Conservation (phyloP, 352 stramenopile genomes). For the Pythium chondricola region DNA sequence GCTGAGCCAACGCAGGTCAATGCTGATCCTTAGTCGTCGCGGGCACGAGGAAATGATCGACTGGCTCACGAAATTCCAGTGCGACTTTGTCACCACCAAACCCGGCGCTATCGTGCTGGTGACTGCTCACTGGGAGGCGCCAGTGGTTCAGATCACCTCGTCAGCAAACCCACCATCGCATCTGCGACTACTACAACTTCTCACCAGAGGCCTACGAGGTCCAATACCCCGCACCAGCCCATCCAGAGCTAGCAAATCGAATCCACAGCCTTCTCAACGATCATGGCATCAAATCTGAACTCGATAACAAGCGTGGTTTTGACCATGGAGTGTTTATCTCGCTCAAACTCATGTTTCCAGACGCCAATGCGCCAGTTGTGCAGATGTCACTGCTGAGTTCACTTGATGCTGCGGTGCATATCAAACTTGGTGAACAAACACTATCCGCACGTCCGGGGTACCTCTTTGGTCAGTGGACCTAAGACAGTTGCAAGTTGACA, state of each 20-base stretch:
- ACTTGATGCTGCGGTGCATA: no score
- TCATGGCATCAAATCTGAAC: slow-evolving; percentile 37
- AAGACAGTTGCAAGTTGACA: no score
- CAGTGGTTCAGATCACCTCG: slow-evolving; percentile 34
- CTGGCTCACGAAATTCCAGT: slow-evolving; percentile 37
- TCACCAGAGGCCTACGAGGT: slow-evolving; percentile 79
- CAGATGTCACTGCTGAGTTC: no score
- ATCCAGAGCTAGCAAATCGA: slow-evolving; percentile 53
- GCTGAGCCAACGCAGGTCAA: no score
- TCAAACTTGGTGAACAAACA: no score
- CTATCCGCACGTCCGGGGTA: no score
- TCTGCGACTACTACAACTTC: slow-evolving; percentile 92
- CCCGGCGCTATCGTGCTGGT: slow-evolving; percentile 79
- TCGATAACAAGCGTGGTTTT: slow-evolving; percentile 61
- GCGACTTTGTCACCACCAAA: slow-evolving; percentile 21
- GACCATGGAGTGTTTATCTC: slow-evolving; percentile 93
- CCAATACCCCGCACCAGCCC: slow-evolving; percentile 72
- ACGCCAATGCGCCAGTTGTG: slow-evolving; percentile 86
- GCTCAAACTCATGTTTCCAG: slow-evolving; percentile 82
- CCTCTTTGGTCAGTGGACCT: no score
- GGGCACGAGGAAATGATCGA: slow-evolving; percentile 29
- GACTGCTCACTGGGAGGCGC: slow-evolving; percentile 82
- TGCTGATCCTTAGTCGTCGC: slow-evolving; percentile 48
- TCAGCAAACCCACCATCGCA: slow-evolving; percentile 41
- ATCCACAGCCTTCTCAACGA: slow-evolving; percentile 57